These are phyloP conservation scores for Thalia dealbata DNA, from an alignment of 176 grass and related monocot genomes.

Conservation along the genomic window DNA sequence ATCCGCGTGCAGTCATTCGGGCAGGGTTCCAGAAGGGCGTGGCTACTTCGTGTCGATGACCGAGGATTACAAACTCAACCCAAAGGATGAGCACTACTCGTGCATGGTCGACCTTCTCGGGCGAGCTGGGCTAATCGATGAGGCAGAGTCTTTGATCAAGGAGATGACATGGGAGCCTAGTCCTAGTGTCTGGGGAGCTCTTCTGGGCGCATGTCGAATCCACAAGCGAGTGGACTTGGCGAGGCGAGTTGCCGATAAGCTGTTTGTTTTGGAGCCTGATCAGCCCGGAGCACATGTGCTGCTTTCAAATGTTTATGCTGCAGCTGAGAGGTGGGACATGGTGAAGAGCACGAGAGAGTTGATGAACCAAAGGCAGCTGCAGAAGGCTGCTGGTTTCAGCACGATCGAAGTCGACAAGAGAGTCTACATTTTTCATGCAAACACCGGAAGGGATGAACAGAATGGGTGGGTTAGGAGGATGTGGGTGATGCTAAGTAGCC, in stretches of 20 bases:
- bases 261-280: slow-evolving; percentile 21
- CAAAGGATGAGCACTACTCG: slow-evolving; percentile 16
- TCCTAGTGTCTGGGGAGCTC: slow-evolving; percentile 20
- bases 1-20: slow-evolving; percentile 21
- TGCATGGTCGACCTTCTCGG: slow-evolving; percentile 27
- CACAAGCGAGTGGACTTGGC: slow-evolving; percentile 15
- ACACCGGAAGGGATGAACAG: background rate
- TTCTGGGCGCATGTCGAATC: slow-evolving; percentile 17
- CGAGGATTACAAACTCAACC: slow-evolving; percentile 14
- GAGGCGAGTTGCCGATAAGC: slow-evolving; percentile 3
- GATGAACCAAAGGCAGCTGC: slow-evolving; percentile 1
- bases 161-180: slow-evolving; percentile 8
- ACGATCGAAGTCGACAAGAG: slow-evolving; percentile 18
- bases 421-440: slow-evolving; percentile 1
- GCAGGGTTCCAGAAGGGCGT: slow-evolving; percentile 15
- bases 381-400: slow-evolving; percentile 19
- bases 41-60: slow-evolving; percentile 10
- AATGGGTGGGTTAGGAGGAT: background rate
- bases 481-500: background rate
- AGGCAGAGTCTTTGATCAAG: slow-evolving; percentile 16
- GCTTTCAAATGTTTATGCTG: slow-evolving; percentile 23
- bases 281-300: background rate
- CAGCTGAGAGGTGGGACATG: slow-evolving; percentile 26
- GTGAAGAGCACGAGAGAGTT: slow-evolving; percentile 20
- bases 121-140: slow-evolving; percentile 17